Evolutionary conservation across 805 yeast genomes (phyloP).

Genomic region (Teunomyces kruisii): DNA sequence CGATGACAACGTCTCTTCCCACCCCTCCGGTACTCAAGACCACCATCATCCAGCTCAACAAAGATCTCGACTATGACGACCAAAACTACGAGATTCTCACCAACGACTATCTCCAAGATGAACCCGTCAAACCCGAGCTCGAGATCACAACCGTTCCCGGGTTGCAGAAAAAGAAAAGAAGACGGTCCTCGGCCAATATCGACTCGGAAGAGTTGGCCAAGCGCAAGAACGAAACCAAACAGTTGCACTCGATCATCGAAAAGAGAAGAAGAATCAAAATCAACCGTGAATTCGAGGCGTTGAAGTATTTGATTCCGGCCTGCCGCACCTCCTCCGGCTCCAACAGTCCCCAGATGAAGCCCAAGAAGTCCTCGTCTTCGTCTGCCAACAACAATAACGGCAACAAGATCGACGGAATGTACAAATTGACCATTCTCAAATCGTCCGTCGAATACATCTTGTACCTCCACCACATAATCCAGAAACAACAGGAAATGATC

Average conservation of each 20-base stretch:
- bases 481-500: slow-evolving; percentile 49
- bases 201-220: slow-evolving; percentile 42
- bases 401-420: slow-evolving; percentile 60
- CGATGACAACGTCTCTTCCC: slow-evolving; percentile 23
- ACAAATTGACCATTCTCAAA: slow-evolving; percentile 76
- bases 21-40: slow-evolving; percentile 44
- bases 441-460: slow-evolving; percentile 80
- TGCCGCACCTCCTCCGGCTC: slow-evolving; percentile 46
- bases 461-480: slow-evolving; percentile 61
- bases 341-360: slow-evolving; percentile 20
- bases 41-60: slow-evolving; percentile 44
- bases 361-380: slow-evolving; percentile 7
- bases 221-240: slow-evolving; percentile 43
- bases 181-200: slow-evolving; percentile 38
- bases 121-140: slow-evolving; percentile 3
- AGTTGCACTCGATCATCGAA: slow-evolving; percentile 72
- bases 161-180: slow-evolving; percentile 29
- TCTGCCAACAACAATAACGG: slow-evolving; percentile 21
- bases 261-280: slow-evolving; percentile 75
- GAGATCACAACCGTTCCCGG: slow-evolving; percentile 1
- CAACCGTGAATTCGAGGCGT: slow-evolving; percentile 80
- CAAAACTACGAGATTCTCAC: slow-evolving; percentile 43
- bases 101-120: slow-evolving; percentile 27
- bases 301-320: slow-evolving; percentile 76
- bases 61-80: slow-evolving; percentile 42